Percentiles rank a stretch among this genome's conserved stretches.
Evolutionary conservation across 192 early-diverging fungal genomes (phyloP).

Genomic region (Coemansia sp.): DNA sequence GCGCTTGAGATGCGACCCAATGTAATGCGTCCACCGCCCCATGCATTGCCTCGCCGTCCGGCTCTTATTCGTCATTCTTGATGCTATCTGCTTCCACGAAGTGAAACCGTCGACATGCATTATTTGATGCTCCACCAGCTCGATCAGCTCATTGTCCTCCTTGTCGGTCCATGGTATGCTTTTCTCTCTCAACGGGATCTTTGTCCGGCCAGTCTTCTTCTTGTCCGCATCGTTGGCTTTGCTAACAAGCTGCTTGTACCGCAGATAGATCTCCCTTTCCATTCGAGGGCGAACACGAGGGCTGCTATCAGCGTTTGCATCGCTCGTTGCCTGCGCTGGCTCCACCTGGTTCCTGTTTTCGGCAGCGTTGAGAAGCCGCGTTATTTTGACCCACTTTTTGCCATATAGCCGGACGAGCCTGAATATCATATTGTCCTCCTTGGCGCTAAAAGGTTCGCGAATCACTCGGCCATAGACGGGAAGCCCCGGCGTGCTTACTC

Average conservation of each 20-base stretch:
- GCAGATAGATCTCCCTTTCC: neutral
- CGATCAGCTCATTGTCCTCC: constrained; percentile 20
- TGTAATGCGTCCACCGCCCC: constrained; percentile 17
- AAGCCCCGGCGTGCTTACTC: too few relatives aligned
- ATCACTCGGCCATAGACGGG: neutral
- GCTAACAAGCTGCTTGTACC: neutral
- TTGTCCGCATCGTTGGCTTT: neutral
- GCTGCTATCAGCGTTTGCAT: neutral
- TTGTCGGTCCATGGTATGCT: constrained; percentile 14
- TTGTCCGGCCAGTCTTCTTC: neutral
- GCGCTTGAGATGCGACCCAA: constrained; percentile 26
- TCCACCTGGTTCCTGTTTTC: neutral
- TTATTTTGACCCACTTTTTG: constrained; percentile 18
- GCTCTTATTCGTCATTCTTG: constrained; percentile 2
- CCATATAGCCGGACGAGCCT: constrained; percentile 27
- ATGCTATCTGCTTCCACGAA: constrained; percentile 21
- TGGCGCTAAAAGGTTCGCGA: constrained; percentile 13
- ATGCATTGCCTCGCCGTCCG: constrained; percentile 16
- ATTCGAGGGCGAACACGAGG: neutral
- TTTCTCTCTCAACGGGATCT: neutral
- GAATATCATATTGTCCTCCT: constrained; percentile 25
- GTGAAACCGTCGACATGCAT: constrained; percentile 5
- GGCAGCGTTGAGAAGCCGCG: constrained; percentile 18
- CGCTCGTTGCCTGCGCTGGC: neutral
- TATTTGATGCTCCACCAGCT: constrained; percentile 11